Evolutionary conservation across 257 asterid genomes (phyloP).

Genomic region (Henckelia pumila): DNA sequence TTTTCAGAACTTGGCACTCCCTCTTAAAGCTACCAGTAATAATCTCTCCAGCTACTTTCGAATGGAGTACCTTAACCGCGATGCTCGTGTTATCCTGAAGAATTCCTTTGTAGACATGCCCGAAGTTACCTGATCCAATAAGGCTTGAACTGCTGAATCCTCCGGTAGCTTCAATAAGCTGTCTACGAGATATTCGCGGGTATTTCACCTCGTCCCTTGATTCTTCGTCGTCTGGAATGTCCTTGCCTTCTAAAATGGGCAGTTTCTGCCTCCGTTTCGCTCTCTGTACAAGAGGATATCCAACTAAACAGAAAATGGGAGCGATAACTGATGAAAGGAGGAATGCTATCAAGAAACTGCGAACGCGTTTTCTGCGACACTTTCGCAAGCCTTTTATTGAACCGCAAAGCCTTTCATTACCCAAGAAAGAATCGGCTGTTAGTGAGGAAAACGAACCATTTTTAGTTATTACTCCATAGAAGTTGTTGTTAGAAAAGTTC

Average conservation of each 20-base stretch:
- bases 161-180: conserved; percentile 69
- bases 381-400: conserved; percentile 39
- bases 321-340: conserved; percentile 58
- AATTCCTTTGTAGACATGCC: conserved; percentile 72
- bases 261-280: conserved; percentile 38
- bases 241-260: conserved; percentile 29
- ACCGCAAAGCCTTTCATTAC: conserved; percentile 59
- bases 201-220: conserved; percentile 41
- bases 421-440: conserved; percentile 47
- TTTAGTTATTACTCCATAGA: conserved; percentile 46
- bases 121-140: conserved; percentile 67
- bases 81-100: conserved; percentile 54
- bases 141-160: conserved; percentile 56
- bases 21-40: conserved; percentile 54
- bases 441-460: conserved; percentile 54
- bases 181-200: conserved; percentile 58
- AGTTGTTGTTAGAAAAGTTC: conserved; percentile 63
- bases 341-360: conserved; percentile 53
- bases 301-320: conserved; percentile 57
- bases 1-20: conserved; percentile 72
- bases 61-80: conserved; percentile 63
- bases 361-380: conserved; percentile 40
- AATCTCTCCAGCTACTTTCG: conserved; percentile 34
- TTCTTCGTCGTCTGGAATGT: conserved; percentile 34
- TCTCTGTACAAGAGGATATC: conserved; percentile 41